Base-by-base conservation (phyloP, 1,139 yeast species). In the Pichia sp. region DNA sequence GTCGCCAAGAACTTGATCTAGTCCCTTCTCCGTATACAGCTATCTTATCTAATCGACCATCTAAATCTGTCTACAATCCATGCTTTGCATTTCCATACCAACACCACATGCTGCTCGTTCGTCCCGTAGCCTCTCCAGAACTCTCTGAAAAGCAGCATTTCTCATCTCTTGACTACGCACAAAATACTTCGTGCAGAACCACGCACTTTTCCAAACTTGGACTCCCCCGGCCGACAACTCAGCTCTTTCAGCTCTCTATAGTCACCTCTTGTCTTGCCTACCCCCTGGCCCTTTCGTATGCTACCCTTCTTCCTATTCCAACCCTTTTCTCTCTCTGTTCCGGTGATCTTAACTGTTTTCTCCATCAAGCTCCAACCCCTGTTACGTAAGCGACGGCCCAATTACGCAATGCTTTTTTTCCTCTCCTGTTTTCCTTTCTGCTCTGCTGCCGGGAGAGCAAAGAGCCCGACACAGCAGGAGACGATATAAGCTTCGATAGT, bases 1-100 rank as follows among this genome's bases (percentile, higher is more conserved):
- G 74, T 80, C 59, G 93, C 93, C 54, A 90, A 87, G 76, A 79
- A 82, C 57, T 75, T 90, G 65, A 80, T 92, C 63, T 90, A 79
- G 31, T 23, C 5, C 10, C 16, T 29, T n/a, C 8, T n/a, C 23
- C 16, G 23, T 19, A 19, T 19, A 19, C 23, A 19, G 23, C 23
- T 3, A 19, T 19, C 29, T 26, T 26, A 26, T 26, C 29, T 26
- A 26, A 26, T 6, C 7, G 7, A 26, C 29, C 3, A 13, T 41
- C 10, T 41, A 19, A 16, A 5, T 29, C 31, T 42, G 7, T 38
- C 15, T 38, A 15, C 16, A 38, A 16, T 15, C 5, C 16, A 38
- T 38, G 41, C 23, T 13, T 38, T 38, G 41, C 41, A 38, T 38
- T n/a, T 13, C 16, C 16, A 13, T 13, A 38, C 7, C 16, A 26